Base-by-base conservation (phyloP, 345 rosid species). In the Salix dunnii region DNA sequence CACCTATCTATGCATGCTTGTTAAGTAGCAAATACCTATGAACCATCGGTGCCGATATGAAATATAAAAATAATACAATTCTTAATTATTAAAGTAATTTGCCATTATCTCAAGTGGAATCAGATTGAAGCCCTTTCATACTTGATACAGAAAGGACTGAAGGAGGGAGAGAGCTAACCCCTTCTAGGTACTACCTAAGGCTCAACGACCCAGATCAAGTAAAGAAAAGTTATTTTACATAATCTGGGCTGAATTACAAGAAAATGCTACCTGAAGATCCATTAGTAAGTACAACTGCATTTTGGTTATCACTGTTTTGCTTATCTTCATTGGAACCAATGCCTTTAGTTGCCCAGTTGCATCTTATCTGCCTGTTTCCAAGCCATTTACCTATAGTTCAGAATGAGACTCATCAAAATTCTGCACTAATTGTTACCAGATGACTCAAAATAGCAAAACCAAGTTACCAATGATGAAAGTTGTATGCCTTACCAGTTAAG, bases 331-430 rank as follows among this genome's bases (percentile, higher is more conserved):
- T 91, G 74, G 86, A 46, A 69, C 85, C 84, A 77, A 98, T 95
- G 40, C 98, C 97, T 86, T 92, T 96, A 42, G 95, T 87, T 46
- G 99, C 99, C 99, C 99, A 96, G 85, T 92, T 93, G 76, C 99
- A 96, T 70, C 98, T 87, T 69, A 96, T 93, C 86, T 96, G 99
- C 80, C 98, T 86, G 79, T 94, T 93, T 69, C 98, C 95, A 55
- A 93, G 88, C 99, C 99, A 96, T 84, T 96, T 96, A 23, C 99
- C 99, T 80, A 36, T 65, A 76, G 58, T 33, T 75, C 18, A 69
- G 46, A 48, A 67, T 42, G 53, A 1, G 18, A 35, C 16, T 9
- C 66, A 25, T 58, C 72, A 74, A 3, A 66, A 49, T 49, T 28
- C 31, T 35, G 60, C 60, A n/a, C 6, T 4, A 25, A 36, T 23